Evolutionary conservation across 2,329 filamentous ascomycete species (phyloP).

Genomic region (Aspergillus spinulosporus): DNA sequence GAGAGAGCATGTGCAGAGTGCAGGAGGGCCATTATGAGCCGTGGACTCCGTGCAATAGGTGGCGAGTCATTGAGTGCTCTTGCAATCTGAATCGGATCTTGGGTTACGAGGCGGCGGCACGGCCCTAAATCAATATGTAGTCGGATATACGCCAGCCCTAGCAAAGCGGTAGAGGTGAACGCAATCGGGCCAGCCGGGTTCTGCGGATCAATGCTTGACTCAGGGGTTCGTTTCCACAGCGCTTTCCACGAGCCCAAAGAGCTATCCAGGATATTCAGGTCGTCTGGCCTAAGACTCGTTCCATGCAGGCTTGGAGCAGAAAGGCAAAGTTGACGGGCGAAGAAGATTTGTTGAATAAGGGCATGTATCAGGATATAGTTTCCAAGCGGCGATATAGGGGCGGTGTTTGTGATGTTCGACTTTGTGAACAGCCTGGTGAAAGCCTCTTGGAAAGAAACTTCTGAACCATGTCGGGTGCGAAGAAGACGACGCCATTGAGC

Average conservation of each 20-base stretch:
- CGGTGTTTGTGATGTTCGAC: background rate
- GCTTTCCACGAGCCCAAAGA: constrained; percentile 10
- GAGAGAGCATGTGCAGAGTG: constrained; percentile 16
- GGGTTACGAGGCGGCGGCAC: constrained; percentile 4
- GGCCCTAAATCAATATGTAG: constrained; percentile 9
- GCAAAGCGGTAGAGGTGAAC: constrained; percentile 19
- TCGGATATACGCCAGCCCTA: constrained; percentile 19
- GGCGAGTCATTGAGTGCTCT: background rate
- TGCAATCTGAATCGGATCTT: constrained; percentile 1
- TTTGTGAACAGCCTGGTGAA: too few relatives aligned
- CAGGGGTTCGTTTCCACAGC: constrained; percentile 42
- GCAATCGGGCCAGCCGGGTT: constrained; percentile 13
- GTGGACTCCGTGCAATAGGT: background rate
- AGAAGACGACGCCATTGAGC: too few relatives aligned
- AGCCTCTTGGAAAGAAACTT: background rate
- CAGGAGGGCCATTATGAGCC: constrained; percentile 8
- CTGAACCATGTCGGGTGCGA: too few relatives aligned
- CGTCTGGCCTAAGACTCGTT: too few relatives aligned
- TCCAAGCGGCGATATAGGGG: background rate
- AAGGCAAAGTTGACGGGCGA: background rate
- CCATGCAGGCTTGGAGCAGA: too few relatives aligned
- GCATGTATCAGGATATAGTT: background rate
- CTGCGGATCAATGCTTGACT: constrained; percentile 48
- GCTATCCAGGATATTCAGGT: too few relatives aligned
- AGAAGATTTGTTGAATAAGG: background rate